A percentile compares a stretch with the other conserved stretches of the same genome.
phyloP scores from a whole-genome alignment of 2,329 filamentous ascomycete genomes.

The Thyridium curvatum region DNA sequence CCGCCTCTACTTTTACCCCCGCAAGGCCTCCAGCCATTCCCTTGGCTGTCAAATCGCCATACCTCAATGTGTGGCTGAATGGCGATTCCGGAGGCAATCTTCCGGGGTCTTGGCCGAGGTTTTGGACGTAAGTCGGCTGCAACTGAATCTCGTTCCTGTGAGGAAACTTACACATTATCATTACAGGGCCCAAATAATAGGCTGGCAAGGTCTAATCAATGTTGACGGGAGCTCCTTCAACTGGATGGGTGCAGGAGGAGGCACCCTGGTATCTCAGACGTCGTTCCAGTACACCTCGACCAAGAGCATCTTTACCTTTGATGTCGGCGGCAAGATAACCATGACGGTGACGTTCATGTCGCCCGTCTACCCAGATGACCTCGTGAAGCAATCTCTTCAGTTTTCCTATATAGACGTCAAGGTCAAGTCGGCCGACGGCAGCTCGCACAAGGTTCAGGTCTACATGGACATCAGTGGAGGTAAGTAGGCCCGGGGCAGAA shows the following conservation, averaged over 20 bases:
- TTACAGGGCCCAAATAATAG: slow-evolving; percentile 45
- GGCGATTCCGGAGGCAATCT: slow-evolving; percentile 60
- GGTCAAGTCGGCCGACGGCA: slow-evolving; percentile 56
- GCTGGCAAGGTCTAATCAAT: slow-evolving; percentile 63
- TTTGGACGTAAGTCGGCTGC: slow-evolving; percentile 55
- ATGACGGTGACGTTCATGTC: slow-evolving; percentile 67
- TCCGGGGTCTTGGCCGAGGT: slow-evolving; percentile 61
- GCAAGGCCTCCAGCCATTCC: slow-evolving; percentile 37
- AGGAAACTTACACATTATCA: background rate
- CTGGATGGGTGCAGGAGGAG: slow-evolving; percentile 59
- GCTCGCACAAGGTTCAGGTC: slow-evolving; percentile 57
- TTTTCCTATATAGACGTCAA: slow-evolving; percentile 65
- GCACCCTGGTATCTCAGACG: slow-evolving; percentile 50
- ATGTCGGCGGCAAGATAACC: slow-evolving; percentile 52
- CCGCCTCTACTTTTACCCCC: slow-evolving; percentile 18
- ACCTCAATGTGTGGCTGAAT: slow-evolving; percentile 64
- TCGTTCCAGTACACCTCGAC: slow-evolving; percentile 67
- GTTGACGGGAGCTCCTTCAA: slow-evolving; percentile 60
- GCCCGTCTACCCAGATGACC: slow-evolving; percentile 60
- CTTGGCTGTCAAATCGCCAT: slow-evolving; percentile 68
- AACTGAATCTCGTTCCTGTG: background rate
- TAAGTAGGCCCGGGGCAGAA: too few relatives aligned
- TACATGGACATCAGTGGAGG: slow-evolving; percentile 69
- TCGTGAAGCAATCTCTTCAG: slow-evolving; percentile 60
- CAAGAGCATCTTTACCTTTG: slow-evolving; percentile 62